phyloP scores from a whole-genome alignment of 345 rosid species.

The Salix exigua region DNA sequence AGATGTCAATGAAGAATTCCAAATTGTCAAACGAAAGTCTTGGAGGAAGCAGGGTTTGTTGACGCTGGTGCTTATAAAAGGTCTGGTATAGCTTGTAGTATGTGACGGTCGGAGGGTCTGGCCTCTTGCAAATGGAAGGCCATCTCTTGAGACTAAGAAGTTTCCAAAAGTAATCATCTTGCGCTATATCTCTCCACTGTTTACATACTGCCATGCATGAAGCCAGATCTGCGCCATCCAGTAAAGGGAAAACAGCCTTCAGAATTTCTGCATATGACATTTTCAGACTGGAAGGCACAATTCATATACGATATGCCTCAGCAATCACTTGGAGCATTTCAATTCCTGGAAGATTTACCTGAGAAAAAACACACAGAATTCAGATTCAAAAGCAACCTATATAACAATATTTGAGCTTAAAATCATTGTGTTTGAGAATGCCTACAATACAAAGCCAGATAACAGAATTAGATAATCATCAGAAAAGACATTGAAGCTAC shows the following conservation, averaged over 20 bases:
- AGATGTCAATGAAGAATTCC: slow-evolving; percentile 82
- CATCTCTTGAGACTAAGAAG: slow-evolving; percentile 75
- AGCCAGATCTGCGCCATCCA: slow-evolving; percentile 70
- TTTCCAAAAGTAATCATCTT: slow-evolving; percentile 94
- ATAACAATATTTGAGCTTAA: not conserved
- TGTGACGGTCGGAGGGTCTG: slow-evolving; percentile 54
- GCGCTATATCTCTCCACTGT: slow-evolving; percentile 74
- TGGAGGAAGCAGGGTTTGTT: slow-evolving; percentile 57
- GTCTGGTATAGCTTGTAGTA: slow-evolving; percentile 66
- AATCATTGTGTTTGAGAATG: not conserved
- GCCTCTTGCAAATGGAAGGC: slow-evolving; percentile 85
- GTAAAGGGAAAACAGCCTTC: slow-evolving; percentile 75
- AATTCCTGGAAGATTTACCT: not conserved
- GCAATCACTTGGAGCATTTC: slow-evolving; percentile 13
- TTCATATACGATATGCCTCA: slow-evolving; percentile 4
- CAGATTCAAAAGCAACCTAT: slow-evolving; percentile 1
- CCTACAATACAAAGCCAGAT: not conserved
- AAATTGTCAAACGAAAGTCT: slow-evolving; percentile 67
- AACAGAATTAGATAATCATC: not conserved
- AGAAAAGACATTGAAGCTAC: not conserved
- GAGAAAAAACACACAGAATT: not conserved
- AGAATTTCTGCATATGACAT: slow-evolving; percentile 69
- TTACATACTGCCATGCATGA: slow-evolving; percentile 74
- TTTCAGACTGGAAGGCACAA: slow-evolving; percentile 15
- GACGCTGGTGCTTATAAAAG: slow-evolving; percentile 50